phyloP scores from a whole-genome alignment of 225 moss, liverwort and hornwort genomes.

The Sphagnum contortum region DNA sequence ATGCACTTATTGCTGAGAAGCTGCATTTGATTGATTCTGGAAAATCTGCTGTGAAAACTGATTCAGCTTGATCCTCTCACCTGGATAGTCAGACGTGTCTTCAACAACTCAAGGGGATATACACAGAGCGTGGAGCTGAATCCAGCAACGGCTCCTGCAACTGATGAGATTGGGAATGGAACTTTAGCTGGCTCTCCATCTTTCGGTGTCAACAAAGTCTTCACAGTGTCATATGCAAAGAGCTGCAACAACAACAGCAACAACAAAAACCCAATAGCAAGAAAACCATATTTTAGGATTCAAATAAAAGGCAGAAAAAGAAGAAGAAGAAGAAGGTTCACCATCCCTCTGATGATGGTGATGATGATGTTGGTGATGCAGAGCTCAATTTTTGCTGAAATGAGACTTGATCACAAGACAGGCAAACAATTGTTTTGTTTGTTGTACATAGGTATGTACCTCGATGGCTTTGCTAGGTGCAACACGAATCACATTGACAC shows the following conservation, averaged over 20 bases:
- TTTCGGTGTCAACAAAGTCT: constrained; percentile 55
- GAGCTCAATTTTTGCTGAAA: too few relatives aligned
- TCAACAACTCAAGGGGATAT: constrained; percentile 91
- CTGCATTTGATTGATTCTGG: too few relatives aligned
- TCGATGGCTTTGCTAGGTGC: constrained; percentile 99
- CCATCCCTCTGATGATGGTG: too few relatives aligned
- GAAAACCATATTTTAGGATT: too few relatives aligned
- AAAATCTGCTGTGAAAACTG: too few relatives aligned
- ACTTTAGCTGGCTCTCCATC: constrained; percentile 55
- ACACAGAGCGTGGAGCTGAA: constrained; percentile 81
- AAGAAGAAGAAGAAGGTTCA: too few relatives aligned
- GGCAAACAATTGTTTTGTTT: too few relatives aligned
- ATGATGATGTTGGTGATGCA: too few relatives aligned
- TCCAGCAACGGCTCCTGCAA: constrained; percentile 96
- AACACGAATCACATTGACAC: constrained; percentile 89
- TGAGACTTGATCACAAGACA: too few relatives aligned
- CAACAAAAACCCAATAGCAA: too few relatives aligned
- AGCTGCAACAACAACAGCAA: constrained; percentile 48
- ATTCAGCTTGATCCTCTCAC: constrained; percentile 12
- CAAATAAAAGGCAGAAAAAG: too few relatives aligned
- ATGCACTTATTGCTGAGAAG: too few relatives aligned
- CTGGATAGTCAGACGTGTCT: constrained; percentile 90
- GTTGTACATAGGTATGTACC: constrained; percentile 23
- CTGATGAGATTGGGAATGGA: constrained; percentile 64
- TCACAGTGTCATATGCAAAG: constrained; percentile 78